Evolutionary conservation across 1,284 basidiomycete species (phyloP).

Genomic region (Inonotus obliquus): DNA sequence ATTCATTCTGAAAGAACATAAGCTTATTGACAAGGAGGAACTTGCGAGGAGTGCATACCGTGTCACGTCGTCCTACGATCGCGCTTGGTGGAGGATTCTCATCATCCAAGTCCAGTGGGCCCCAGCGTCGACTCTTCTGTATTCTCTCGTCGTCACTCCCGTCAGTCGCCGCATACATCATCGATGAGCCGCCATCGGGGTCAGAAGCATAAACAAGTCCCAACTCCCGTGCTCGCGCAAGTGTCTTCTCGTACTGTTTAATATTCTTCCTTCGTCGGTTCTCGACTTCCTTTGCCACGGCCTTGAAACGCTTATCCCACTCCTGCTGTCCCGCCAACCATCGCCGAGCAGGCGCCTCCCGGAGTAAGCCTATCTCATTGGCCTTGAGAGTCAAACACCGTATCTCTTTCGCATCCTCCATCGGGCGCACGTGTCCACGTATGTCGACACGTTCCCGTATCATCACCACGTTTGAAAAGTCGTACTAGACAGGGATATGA

Average conservation of each 20-base stretch:
- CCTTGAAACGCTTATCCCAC: conserved; percentile 51
- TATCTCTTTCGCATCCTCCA: conserved; percentile 71
- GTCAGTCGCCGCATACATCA: conserved; percentile 17
- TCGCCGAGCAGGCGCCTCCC: conserved; percentile 51
- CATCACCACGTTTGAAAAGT: conserved; percentile 39
- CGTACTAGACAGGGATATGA: conserved; percentile 17
- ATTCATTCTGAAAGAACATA: conserved; percentile 38
- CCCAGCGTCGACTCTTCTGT: conserved; percentile 44
- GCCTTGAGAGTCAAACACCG: conserved; percentile 57
- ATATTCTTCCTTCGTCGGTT: conserved; percentile 37
- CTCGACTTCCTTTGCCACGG: conserved; percentile 35
- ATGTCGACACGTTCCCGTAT: conserved; percentile 88
- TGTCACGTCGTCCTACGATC: conserved; percentile 59
- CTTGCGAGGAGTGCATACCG: conserved; percentile 30
- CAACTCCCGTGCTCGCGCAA: conserved; percentile 43
- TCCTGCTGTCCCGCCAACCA: conserved; percentile 55
- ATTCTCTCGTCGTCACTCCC: conserved; percentile 8
- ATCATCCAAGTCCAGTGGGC: conserved; percentile 51
- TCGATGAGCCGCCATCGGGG: conserved; percentile 11
- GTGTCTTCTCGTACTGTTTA: conserved; percentile 36
- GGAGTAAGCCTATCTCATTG: conserved; percentile 63
- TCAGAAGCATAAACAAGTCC: conserved; percentile 35
- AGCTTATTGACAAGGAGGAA: neutral
- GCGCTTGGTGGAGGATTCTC: conserved; percentile 60
- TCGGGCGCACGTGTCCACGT: conserved; percentile 68